Base-by-base conservation (phyloP, 805 yeast genomes). In the Metschnikowia peoriensis region DNA sequence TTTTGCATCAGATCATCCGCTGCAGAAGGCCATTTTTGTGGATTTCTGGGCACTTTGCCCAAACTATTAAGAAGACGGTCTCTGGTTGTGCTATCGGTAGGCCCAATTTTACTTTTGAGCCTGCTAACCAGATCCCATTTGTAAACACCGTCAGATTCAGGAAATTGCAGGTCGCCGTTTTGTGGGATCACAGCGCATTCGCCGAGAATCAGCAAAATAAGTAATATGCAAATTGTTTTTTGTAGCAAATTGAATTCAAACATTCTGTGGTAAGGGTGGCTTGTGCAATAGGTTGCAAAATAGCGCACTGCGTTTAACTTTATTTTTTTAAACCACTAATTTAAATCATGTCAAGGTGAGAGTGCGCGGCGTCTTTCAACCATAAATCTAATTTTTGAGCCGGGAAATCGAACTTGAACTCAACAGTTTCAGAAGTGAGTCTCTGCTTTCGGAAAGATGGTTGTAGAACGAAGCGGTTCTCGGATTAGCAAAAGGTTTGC, bases 401-500 rank as follows among this genome's bases (percentile, higher is more conserved):
- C 57, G 51, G 4, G 57, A 43, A 35, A 48, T 32, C 11, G 57
- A 50, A 7, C 59, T 44, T 8, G 56, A 45, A 40, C 59, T 55
- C 42, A 46, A 34, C 53, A 50, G 49, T 9, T 44, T 47, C 43
- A 51, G 53, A 17, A 55, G 49, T 7, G 60, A 55, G 39, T 53
- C 60, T 35, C 53, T 41, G 39, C 58, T 57, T 14, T 57, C 59
- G 14, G 49, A 41, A 10, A 49, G 40, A 28, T 56, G 54, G 12
- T 43, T 39, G 34, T 53, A 48, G 14, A 52, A 11, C 8, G 47
- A 14, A 3, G 46, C 17, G n/a, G 17, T 45, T 39, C 54, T 57
- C 15, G 57, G 57, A 27, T 46, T 49, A 12, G 47, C 44, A 40
- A 74, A 74, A 3, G 78, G 79, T 54, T 68, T 70, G 62, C 63